Evolutionary conservation across 169 alveolate genomes (phyloP).

Genomic region (Toxoplasma gondii): DNA sequence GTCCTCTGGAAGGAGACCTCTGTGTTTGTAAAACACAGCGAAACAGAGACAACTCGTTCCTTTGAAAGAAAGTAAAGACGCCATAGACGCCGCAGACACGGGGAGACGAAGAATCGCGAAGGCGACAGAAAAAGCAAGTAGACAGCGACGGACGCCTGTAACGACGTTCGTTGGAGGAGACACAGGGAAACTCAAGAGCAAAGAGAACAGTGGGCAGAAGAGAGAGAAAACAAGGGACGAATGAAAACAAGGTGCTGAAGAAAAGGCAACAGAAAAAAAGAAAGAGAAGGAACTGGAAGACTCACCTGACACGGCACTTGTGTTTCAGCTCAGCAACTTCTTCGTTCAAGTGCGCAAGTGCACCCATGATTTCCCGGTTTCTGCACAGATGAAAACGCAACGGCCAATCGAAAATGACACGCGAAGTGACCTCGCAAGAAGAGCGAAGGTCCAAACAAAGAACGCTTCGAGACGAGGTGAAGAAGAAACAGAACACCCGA

Average conservation of each 20-base stretch:
- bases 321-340: conserved; percentile 22
- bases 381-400: not conserved
- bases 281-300: not conserved
- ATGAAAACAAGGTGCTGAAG: not conserved
- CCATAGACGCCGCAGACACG: too few species aligned
- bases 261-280: not conserved
- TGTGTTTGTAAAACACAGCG: not conserved
- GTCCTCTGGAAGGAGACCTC: conserved; percentile 27
- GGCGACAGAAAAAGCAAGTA: too few species aligned
- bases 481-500: not conserved
- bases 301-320: conserved; percentile 23
- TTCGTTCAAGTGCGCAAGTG: not conserved
- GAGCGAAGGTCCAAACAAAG: not conserved
- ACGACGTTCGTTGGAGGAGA: too few species aligned
- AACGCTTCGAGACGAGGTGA: not conserved
- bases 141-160: too few species aligned
- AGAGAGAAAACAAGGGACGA: not conserved
- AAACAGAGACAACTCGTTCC: not conserved
- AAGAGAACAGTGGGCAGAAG: not conserved
- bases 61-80: not conserved
- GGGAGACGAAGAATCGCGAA: too few species aligned
- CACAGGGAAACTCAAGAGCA: too few species aligned
- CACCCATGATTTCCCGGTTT: conserved; percentile 8
- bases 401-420: not conserved
- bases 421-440: not conserved